Base-by-base conservation (phyloP, 306 rosid species). In the Cucurbita pepo region DNA sequence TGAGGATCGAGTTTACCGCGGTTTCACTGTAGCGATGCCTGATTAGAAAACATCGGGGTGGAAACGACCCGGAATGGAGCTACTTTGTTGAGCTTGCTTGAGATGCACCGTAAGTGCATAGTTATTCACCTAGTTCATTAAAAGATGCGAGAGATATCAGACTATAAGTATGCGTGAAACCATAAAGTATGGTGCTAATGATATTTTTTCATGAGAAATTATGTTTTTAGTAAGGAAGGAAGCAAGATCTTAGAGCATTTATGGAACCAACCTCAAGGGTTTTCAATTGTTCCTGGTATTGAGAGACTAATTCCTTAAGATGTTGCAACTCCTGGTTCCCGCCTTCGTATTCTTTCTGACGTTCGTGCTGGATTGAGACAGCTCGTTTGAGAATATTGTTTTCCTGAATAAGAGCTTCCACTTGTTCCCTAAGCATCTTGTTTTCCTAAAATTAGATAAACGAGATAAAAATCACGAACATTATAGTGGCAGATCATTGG, bases 31-130 rank as follows among this genome's bases (percentile, higher is more conserved):
- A 16, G 59, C 10, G 12, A 9, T 25, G 8, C 47, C 14, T 2
- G 5, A 45, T 83, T 78, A 91, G 86, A 89, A 91, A 70, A 91
- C 91, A 73, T 91, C 94, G 2, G 97, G 97, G 80, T 91, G 88
- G 77, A 86, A 91, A 43, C 76, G 94, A 40, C 91, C 96, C 2
- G 96, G 93, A 53, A 91, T 87, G 59, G 96, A 89, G 82, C 78
- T 91, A 80, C 89, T 85, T 78, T 91, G 93, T 74, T 86, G 90
- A 51, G 97, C 91, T 81, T 87, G 96, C 88, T 87, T 89, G 52
- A 91, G 87, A 77, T 91, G 97, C 83, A 91, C 74, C 47, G 97
- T 87, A 62, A 91, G 81, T 21, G 93, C 97, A 79, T 91, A 91
- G 78, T 91, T 91, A 79, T 91, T 86, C 71, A 91, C 91, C 90